phyloP scores from a whole-genome alignment of 2,329 filamentous ascomycete species.

The Trichoderma oligosporum region DNA sequence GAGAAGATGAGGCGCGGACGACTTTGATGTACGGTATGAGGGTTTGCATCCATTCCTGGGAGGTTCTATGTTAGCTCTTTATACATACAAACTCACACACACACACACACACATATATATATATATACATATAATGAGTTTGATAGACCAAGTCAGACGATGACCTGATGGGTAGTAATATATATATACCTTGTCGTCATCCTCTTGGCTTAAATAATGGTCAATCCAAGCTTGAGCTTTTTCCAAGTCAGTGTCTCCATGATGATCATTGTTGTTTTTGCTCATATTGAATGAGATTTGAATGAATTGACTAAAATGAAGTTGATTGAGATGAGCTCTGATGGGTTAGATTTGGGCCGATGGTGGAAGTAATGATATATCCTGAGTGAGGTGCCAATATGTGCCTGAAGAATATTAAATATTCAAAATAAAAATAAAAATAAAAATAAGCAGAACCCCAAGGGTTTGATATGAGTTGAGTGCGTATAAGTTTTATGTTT shows the following conservation, averaged over 20 bases:
- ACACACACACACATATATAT: too few species aligned
- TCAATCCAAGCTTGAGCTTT: constrained; percentile 33
- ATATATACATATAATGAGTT: too few species aligned
- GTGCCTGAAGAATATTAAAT: too few species aligned
- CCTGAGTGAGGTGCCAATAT: too few species aligned
- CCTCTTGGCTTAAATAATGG: background rate
- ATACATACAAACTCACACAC: too few species aligned
- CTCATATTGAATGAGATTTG: constrained; percentile 13
- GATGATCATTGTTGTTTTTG: constrained; percentile 20
- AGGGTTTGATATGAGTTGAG: too few species aligned
- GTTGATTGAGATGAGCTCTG: background rate
- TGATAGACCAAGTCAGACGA: background rate
- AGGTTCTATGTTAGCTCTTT: background rate
- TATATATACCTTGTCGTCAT: background rate
- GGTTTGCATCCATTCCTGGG: constrained; percentile 43
- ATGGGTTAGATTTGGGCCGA: too few species aligned
- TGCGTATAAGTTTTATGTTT: too few species aligned
- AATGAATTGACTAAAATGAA: background rate
- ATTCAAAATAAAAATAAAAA: too few species aligned
- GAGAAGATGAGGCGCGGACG: constrained; percentile 33
- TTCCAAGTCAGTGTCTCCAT: constrained; percentile 32
- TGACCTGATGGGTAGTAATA: too few species aligned
- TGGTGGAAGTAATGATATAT: too few species aligned
- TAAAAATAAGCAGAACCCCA: too few species aligned
- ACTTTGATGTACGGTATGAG: constrained; percentile 43